A percentile compares a stretch with the other conserved stretches of the same genome.
Conservation (phyloP, 495 filamentous ascomycete species). For the Neurospora intermedia region DNA sequence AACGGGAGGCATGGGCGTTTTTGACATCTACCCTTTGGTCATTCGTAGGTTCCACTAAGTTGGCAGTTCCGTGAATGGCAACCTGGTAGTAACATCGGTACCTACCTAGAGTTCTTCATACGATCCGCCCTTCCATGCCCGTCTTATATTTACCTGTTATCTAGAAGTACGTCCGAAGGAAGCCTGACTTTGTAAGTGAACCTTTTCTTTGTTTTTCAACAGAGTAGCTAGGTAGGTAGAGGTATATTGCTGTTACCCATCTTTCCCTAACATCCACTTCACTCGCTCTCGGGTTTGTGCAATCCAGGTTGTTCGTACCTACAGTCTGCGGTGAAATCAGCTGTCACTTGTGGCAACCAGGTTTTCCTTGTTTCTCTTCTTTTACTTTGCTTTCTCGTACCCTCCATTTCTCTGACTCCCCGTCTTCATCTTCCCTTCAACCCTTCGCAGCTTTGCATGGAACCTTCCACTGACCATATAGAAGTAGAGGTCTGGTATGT, state of each 20-base stretch:
- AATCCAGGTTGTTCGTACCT: not conserved
- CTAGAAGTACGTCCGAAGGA: no score
- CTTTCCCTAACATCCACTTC: not conserved
- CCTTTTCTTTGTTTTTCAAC: not conserved
- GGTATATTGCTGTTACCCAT: not conserved
- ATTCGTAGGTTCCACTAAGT: not conserved
- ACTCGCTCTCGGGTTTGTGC: not conserved
- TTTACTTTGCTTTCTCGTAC: no score
- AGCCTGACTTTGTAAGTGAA: not conserved
- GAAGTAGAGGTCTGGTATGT: no score
- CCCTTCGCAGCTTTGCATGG: not conserved
- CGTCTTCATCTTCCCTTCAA: not conserved
- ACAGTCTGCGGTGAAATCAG: not conserved
- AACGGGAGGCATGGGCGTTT: not conserved
- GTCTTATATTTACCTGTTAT: not conserved
- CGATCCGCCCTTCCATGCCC: not conserved
- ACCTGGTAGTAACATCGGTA: not conserved
- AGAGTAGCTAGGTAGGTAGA: no score
- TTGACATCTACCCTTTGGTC: not conserved
- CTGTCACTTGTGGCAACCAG: not conserved
- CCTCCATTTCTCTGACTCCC: no score
- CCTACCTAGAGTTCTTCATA: not conserved
- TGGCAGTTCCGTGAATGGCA: not conserved
- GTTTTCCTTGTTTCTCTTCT: not conserved
- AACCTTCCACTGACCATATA: not conserved